Evolutionary conservation across 140 eudicot species (phyloP), one percentile per base, ranked within the genome.

Genomic region (Artemisia princeps): DNA sequence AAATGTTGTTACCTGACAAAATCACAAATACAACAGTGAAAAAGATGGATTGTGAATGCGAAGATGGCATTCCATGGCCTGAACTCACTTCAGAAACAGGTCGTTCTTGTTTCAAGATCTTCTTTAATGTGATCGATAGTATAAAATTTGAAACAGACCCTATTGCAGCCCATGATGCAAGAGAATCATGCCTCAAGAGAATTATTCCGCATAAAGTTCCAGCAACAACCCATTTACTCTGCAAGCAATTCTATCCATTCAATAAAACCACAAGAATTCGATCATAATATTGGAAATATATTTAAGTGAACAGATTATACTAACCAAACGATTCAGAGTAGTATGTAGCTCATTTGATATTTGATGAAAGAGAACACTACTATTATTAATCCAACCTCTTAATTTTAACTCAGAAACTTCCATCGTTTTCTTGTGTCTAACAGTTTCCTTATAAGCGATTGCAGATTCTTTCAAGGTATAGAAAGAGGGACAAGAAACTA

Each of bases 1-100:
- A 28, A 62, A 9, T 15, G 1, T 3, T 50, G 42, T 75, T 87
- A 90, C 95, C 77, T 64, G 97, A 84, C 33, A 81, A 7, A 81
- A 62, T 69, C 15, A 78, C 57, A 11, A 90, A 78, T 3, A 74
- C 52, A 22, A 60, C 57, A 46, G 76, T 49, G 67, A 67, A 90
- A 68, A 81, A 84, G 73, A 84, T 78, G 68, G 88, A 60, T 65
- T 90, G 97, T n/a, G 97, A 94, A 83, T 87, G 97, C 26, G 97
- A 84, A 11, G 97, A 90, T 37, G 97, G 97, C 97, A 90, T 90
- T 61, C 95, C 97, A 4, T 86, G 95, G 75, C 85, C 94, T 1
- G 86, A 74, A 73, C 86, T 70, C 62, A 62, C 12, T 2, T 65
- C 65, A 45, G 83, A 44, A 73, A 44, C 59, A 0, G 95, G 97